Conservation (phyloP, 73 alveolate genomes). For the Effrenium voratum region DNA sequence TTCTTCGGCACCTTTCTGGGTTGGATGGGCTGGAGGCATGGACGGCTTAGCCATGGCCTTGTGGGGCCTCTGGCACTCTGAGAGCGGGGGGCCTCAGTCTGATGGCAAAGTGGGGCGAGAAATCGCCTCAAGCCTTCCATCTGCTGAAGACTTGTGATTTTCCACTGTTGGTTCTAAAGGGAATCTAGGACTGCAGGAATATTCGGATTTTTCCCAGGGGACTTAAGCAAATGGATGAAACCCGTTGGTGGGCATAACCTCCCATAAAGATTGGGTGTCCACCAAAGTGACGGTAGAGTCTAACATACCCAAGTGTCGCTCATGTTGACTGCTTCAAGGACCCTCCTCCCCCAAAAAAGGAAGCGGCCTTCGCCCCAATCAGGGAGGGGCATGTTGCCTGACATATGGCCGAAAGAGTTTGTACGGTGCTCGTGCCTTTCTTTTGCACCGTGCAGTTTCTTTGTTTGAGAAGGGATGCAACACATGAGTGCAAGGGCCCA, state of each 20-base stretch:
- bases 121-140: not conserved
- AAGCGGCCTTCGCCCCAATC: not conserved
- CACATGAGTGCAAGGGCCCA: too few species aligned
- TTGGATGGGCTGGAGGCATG: slow-evolving; percentile 48
- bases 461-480: too few species aligned
- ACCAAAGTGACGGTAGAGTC: too few species aligned
- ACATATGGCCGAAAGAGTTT: too few species aligned
- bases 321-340: too few species aligned
- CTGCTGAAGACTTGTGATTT: not conserved
- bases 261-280: too few species aligned
- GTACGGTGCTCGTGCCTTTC: too few species aligned
- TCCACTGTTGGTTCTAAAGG: not conserved
- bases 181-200: not conserved
- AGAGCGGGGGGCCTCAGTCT: not conserved
- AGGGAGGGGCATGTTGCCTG: too few species aligned
- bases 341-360: not conserved
- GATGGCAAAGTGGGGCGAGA: not conserved
- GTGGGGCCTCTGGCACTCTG: slow-evolving; percentile 88
- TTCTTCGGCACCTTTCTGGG: too few species aligned
- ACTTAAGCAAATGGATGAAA: not conserved
- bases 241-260: too few species aligned
- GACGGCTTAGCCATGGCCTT: slow-evolving; percentile 89
- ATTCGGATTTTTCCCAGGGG: not conserved
- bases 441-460: too few species aligned
- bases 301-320: too few species aligned